A percentile compares a stretch with the other conserved stretches of the same genome.
phyloP scores from a whole-genome alignment of 495 filamentous ascomycete genomes.

The Neurospora discreta region DNA sequence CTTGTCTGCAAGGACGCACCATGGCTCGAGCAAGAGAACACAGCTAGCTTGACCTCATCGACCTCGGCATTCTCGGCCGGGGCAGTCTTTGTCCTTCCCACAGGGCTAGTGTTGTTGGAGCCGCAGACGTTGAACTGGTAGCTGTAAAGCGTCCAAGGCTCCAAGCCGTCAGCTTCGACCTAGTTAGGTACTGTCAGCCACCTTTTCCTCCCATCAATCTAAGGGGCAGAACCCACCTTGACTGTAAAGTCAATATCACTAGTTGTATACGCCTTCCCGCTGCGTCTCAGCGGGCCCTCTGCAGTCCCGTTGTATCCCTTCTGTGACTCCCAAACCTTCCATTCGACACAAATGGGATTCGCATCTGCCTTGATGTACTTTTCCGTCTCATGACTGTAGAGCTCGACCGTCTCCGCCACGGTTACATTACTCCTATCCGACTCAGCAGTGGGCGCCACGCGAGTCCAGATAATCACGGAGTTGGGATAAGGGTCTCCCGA shows the following conservation, averaged over 20 bases:
- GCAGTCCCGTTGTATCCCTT: constrained; percentile 20
- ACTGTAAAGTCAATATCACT: constrained; percentile 58
- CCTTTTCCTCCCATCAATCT: neutral
- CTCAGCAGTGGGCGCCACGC: constrained; percentile 39
- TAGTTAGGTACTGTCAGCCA: constrained; percentile 17
- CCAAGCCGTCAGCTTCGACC: constrained; percentile 46
- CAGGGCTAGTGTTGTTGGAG: constrained; percentile 29
- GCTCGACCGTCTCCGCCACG: constrained; percentile 39
- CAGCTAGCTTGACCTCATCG: constrained; percentile 32
- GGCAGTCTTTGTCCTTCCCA: constrained; percentile 44
- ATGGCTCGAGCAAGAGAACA: constrained; percentile 44
- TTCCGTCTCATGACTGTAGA: constrained; percentile 47
- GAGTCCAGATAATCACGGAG: constrained; percentile 56
- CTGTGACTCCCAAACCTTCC: constrained; percentile 19
- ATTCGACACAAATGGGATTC: constrained; percentile 48
- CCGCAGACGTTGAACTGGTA: constrained; percentile 43
- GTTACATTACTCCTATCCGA: constrained; percentile 44
- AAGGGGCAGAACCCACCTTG: constrained; percentile 25
- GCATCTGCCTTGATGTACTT: constrained; percentile 39
- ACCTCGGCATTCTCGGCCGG: constrained; percentile 27
- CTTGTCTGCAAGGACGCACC: constrained; percentile 17
- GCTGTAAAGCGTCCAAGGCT: constrained; percentile 44
- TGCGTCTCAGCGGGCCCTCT: constrained; percentile 28
- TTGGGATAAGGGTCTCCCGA: constrained; percentile 52
- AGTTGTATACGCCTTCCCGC: constrained; percentile 46